Evolutionary conservation across 1,139 yeast species (phyloP), one percentile per base, ranked within the genome.

Genomic region (Arxiozyma heterogenica): DNA sequence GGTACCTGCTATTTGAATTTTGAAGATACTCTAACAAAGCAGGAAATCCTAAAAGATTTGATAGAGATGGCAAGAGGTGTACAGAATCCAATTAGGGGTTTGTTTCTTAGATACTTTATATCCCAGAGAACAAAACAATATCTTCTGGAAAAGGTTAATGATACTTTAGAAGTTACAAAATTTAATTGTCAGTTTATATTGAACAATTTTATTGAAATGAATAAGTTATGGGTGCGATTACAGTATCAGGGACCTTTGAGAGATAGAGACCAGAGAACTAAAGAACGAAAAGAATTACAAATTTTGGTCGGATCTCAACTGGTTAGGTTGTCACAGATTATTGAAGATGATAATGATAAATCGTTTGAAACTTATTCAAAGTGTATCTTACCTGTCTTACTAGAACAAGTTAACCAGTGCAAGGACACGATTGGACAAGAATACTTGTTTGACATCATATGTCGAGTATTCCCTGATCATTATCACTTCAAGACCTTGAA

Each of bases 1-100:
- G 98, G 98, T 12, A 84, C 96, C 0, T 87, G 90, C 2, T 90
- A 86, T 71, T 83, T 91, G 84, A 74, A 85, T 6, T 76, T 85
- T 8, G 80, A 83, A 4, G 90, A 83, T 55, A 45, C 54, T 3
- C 18, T 45, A 11, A 84, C 96, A 0, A 96, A 97, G 0, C 78
- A 81, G 30, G 98, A 91, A 61, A 85, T 94, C 55, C 81, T 93
- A 83, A 88, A 86, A 67, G 98, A 93, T 67, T 85, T 94, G 95
- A 84, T 93, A 68, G 98, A 94, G 69, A 93, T 93, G 98, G 86
- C 96, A 60, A 80, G 95, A 47, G 98, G 98, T n/a, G 96, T 91
- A 1, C 98, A 93, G 70, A 94, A 89, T 66, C 98, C 98, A 0
- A 81, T 89, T 41, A 75, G 93, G 57, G 98, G 98, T 0, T 73